A percentile compares a stretch with the other conserved stretches of the same genome.
Evolutionary conservation across 2,329 filamentous ascomycete genomes (phyloP).

Genomic region (Bretziella fagacearum): DNA sequence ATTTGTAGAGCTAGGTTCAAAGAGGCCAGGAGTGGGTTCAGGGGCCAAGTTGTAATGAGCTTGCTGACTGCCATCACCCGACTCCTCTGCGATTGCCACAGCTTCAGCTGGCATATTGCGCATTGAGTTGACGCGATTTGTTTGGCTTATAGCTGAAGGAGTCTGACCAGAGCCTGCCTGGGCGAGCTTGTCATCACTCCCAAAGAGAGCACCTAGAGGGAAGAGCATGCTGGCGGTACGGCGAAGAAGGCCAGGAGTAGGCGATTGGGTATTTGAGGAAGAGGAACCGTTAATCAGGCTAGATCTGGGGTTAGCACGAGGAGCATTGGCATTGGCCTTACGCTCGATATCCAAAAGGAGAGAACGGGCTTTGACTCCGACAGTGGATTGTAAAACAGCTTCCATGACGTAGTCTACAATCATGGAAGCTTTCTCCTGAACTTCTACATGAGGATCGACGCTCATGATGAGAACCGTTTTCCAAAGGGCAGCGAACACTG

Average conservation of each 20-base stretch:
- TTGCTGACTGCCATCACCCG: conserved; percentile 47
- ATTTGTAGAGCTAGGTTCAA: conserved; percentile 42
- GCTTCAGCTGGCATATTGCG: conserved; percentile 7
- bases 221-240: conserved; percentile 48
- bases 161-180: conserved; percentile 21
- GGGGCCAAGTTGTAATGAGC: conserved; percentile 61
- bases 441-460: conserved; percentile 86
- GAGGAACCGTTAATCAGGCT: conserved; percentile 22
- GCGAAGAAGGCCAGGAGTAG: conserved; percentile 42
- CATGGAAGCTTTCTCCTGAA: conserved; percentile 68
- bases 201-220: conserved; percentile 33
- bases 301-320: conserved; percentile 17
- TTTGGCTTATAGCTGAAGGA: conserved; percentile 15
- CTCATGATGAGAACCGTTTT: conserved; percentile 81
- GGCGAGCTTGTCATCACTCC: conserved; percentile 28
- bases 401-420: conserved; percentile 76
- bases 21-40: conserved; percentile 65
- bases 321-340: conserved; percentile 30
- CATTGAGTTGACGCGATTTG: conserved; percentile 20
- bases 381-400: conserved; percentile 56
- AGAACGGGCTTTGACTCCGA: conserved; percentile 51
- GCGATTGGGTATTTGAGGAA: conserved; percentile 26
- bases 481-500: conserved; percentile 86
- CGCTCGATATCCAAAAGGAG: conserved; percentile 58
- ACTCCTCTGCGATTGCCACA: conserved; percentile 43